Evolutionary conservation across 2,329 filamentous ascomycete species (phyloP), one percentile per base, ranked within the genome.

Genomic region (Sporothrix humicola): DNA sequence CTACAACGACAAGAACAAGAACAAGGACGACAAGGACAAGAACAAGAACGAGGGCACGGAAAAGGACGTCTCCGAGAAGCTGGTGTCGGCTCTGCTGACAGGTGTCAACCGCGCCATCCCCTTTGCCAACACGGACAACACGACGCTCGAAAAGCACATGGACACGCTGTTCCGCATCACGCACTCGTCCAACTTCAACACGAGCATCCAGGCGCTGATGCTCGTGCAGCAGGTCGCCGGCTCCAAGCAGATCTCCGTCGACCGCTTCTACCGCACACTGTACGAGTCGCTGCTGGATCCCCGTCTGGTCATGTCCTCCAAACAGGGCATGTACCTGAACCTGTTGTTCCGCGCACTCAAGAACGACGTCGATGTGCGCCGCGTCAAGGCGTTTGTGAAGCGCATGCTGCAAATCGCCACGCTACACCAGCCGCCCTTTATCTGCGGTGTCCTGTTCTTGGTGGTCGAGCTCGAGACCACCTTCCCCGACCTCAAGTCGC

Each of bases 101-200:
- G 96, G 96, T 77, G 94, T 99, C 76, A 99, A 99, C 82, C 93
- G 96, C 77, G 95, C 96, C 9, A 95, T 97, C 78, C 96, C 97
- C 0, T 99, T 98, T 81, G 92, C 94, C 12, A 91, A 92, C 76
- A 90, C 92, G 0, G 93, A 96, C 79, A 90, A 93, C 77, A 89
- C 90, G 59, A 90, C 89, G 87, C 89, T 98, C 77, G 93, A 97
- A 79, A 90, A 91, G 74, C 95, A 99, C 79, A 89, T 99, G 73
- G 92, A 98, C 80, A 98, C 95, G 2, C 87, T 99, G 37, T 99
- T 98, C 87, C 91, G 90, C 78, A 96, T 99, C 79, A 97, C 96
- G 0, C 96, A 99, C 82, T 98, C 95, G 0, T 94, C 95, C 73
- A 99, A 99, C 82, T 98, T 99, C 87, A 99, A 98, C 83, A 99